A percentile compares a stretch with the other conserved stretches of the same genome.
phyloP scores from a whole-genome alignment of 805 yeast genomes.

The Metschnikowia amazonensis region DNA sequence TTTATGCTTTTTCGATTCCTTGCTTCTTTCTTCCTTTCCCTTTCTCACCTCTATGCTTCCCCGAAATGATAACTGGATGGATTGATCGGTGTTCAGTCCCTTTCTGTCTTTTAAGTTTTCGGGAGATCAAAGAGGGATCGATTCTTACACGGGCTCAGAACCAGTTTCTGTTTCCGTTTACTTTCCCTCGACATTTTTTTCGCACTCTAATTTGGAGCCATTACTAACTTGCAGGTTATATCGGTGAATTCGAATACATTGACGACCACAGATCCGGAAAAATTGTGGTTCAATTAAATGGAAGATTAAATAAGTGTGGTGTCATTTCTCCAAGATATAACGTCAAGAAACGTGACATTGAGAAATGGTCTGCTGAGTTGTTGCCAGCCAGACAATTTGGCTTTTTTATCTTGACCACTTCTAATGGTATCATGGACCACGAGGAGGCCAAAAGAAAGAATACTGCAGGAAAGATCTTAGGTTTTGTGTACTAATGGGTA shows the following conservation, averaged over 20 bases:
- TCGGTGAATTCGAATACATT: conserved; percentile 35
- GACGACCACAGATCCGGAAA: conserved; percentile 38
- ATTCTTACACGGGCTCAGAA: conserved; percentile 63
- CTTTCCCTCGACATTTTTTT: conserved; percentile 57
- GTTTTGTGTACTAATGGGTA: conserved; percentile 78
- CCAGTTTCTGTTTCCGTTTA: conserved; percentile 50
- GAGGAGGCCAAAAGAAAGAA: conserved; percentile 99
- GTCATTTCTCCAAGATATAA: conserved; percentile 98
- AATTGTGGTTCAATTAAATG: conserved; percentile 34
- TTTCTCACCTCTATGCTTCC: conserved; percentile 20
- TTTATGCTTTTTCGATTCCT: no score
- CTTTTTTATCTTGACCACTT: conserved; percentile 95
- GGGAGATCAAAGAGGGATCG: conserved; percentile 69
- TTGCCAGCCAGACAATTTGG: conserved; percentile 99
- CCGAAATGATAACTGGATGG: conserved; percentile 99
- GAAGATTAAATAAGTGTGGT: conserved; percentile 76
- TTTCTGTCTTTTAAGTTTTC: conserved; percentile 96
- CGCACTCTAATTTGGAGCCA: conserved; percentile 8
- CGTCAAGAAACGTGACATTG: conserved; percentile 91
- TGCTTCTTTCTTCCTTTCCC: background rate
- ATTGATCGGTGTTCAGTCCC: conserved; percentile 82
- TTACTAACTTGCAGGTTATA: conserved; percentile 30
- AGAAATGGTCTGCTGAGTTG: conserved; percentile 98
- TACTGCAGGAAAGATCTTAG: conserved; percentile 98
- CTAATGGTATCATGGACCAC: conserved; percentile 99